Evolutionary conservation across 2,329 filamentous ascomycete genomes (phyloP), one percentile per base, ranked within the genome.

Genomic region (Fusarium transvaalense): DNA sequence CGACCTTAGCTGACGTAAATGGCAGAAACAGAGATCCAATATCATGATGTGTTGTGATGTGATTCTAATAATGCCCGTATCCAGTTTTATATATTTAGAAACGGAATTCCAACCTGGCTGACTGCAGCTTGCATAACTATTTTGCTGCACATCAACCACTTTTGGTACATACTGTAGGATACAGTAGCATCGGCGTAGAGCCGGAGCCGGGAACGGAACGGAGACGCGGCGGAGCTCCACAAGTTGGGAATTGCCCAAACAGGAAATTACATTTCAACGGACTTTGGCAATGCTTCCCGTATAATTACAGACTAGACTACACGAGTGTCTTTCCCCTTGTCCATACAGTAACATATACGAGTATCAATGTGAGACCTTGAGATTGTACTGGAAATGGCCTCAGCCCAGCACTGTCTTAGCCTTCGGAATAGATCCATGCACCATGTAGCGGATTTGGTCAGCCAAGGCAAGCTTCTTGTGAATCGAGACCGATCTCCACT

Each of bases 1-100:
- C 56, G 41, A 21, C 61, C 39, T 38, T 32, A 35, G 45, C 31
- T 64, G 66, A 67, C 66, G 62, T 66, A 56, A 39, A 62, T 62
- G 56, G 56, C 56, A 50, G 17, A 38, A 32, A 43, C 50, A 25
- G 48, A n/a, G 39, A 34, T 43, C 47, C 25, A 27, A 38, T 31
- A 31, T 31, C n/a, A 43, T 43, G 5, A 25, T 34, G 15, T 43
- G 5, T 19, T 34, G 15, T 23, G 34, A 38, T 27, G 12, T 12
- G 25, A 35, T 57, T 51, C 12, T 14, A 15, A 35, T 14, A n/a
- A n/a, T 32, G 9, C 15, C 15, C 39, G 25, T 48, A 37, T 57
- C 23, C 23, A 50, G 9, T 15, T 13, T 19, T 23, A 23, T 9
- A 10, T 10, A 19, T 59, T 48, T 39, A 38, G 38, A 37, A 48